Evolutionary conservation across 1,284 basidiomycete species (phyloP), one percentile per base, ranked within the genome.

Genomic region (Athelia psychrophila): DNA sequence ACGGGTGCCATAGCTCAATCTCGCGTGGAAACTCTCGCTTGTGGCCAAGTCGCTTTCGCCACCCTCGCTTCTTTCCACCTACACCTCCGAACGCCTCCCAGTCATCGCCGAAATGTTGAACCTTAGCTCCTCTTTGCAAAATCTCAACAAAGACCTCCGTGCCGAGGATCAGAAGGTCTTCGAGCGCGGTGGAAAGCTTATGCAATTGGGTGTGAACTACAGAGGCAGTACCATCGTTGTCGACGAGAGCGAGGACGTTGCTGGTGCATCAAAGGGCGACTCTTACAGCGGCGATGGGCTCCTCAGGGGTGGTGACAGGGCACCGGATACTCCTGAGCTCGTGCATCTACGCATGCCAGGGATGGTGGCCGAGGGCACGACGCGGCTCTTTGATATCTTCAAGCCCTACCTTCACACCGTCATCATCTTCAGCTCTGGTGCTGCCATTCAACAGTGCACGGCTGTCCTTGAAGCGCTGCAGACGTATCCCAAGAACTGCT

Each of bases 21-120:
- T 80, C 19, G 71, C 67, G 3, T 79, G 77, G 77, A 80, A 80
- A 58, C 64, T 79, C n/a, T 71, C 74, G 3, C 63, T 78, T 10
- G 74, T 76, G 2, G 59, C 69, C 45, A 72, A 71, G 48, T 65
- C 68, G 8, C 54, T 64, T 8, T 5, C 38, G 6, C 38, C 6
- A 22, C 16, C 9, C 6, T 42, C 38, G 38, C 58, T 64, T 3
- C 69, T 79, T 13, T 61, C 68, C 16, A 68, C 72, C 2, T 78
- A 75, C 59, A 66, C 66, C 46, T 69, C 66, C 56, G 79, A 77
- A 64, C 74, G 72, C 22, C 52, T 72, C 2, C 73, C 72, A 12
- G 67, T 75, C 50, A 67, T 71, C 44, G 66, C 70, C 3, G 63
- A 70, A 47, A 70, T 72, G 70, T 61, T 73, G 8, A 56, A 64